These are phyloP conservation scores for Fusarium liriodendri DNA, from an alignment of 2,329 filamentous ascomycete genomes.

Conservation along the genomic window DNA sequence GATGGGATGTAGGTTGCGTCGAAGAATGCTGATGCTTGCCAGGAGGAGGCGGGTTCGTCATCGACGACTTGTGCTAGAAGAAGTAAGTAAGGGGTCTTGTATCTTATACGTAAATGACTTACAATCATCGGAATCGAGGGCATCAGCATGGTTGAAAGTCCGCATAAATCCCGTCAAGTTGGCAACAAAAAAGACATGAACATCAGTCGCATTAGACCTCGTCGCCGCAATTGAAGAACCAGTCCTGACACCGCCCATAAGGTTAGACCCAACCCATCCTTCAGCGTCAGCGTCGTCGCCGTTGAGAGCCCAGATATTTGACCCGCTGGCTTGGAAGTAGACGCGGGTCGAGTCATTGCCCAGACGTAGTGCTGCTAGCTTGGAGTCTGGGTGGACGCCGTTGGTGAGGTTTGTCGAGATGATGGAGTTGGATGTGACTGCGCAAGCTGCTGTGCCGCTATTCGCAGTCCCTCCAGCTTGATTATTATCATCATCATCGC, in stretches of 20 bases:
- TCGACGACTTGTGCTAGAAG: constrained; percentile 13
- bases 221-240: constrained; percentile 26
- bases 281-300: constrained; percentile 4
- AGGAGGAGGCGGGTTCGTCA: constrained; percentile 16
- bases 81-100: background rate
- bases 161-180: constrained; percentile 13
- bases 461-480: background rate
- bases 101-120: background rate
- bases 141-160: constrained; percentile 18
- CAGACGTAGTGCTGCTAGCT: constrained; percentile 28
- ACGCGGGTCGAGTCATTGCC: constrained; percentile 19
- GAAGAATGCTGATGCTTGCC: constrained; percentile 15
- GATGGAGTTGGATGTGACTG: constrained; percentile 27
- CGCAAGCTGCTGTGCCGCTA: constrained; percentile 7
- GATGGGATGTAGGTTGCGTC: constrained; percentile 21
- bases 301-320: constrained; percentile 24
- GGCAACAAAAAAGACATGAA: constrained; percentile 29
- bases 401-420: constrained; percentile 23
- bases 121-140: constrained; percentile 1
- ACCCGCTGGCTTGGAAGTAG: constrained; percentile 29
- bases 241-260: constrained; percentile 2
- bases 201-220: constrained; percentile 7
- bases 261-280: constrained; percentile 11
- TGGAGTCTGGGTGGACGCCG: constrained; percentile 25
- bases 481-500: background rate